Evolutionary conservation across 129 eudicot species (phyloP), one percentile per base, ranked within the genome.

Genomic region (Centaurea solstitialis): DNA sequence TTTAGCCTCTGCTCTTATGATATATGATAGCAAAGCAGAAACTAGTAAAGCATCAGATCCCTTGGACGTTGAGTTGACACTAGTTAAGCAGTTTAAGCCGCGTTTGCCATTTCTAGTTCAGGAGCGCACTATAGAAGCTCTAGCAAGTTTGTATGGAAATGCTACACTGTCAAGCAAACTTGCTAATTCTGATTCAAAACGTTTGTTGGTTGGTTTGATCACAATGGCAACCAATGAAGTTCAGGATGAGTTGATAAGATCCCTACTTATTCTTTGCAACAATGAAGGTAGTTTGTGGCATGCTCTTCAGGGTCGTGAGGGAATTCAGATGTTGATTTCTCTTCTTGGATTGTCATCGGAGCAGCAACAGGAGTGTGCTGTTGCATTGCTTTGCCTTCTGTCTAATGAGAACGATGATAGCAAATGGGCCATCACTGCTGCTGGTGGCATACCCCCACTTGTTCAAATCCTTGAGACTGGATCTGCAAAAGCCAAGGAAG

Each of bases 381-480:
- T 96, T 87, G 98, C 99, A 35, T 87, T 96, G 80, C 98, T 96
- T 80, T 89, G 96, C 70, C 98, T 93, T 83, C 79, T 96, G 74
- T 96, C 98, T 12, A 87, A 88, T 70, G 99, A 96, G 75, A 96
- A 96, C 59, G 99, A 96, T 83, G 99, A 96, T 59, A 91, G 98
- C 79, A 96, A 96, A 84, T 96, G 99, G 99, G 99, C 99, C 47
- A 93, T 96, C 41, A 96, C 99, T n/a, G 99, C 99, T 70, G 99
- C 99, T 66, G 99, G 99, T 75, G 99, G 99, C 71, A 96, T 96
- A 40, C 99, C 99, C 21, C 99, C 99, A 68, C 97, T 96, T 68
- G 99, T 96, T 72, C 99, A 96, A 86, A 96, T 96, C 73, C 90
- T 96, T 1, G 99, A 96, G 79, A 96, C 98, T 0, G 99, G 99